These are phyloP conservation scores for Pseudopyricularia javanii DNA, from an alignment of 2,329 filamentous ascomycete species.

Conservation along the genomic window DNA sequence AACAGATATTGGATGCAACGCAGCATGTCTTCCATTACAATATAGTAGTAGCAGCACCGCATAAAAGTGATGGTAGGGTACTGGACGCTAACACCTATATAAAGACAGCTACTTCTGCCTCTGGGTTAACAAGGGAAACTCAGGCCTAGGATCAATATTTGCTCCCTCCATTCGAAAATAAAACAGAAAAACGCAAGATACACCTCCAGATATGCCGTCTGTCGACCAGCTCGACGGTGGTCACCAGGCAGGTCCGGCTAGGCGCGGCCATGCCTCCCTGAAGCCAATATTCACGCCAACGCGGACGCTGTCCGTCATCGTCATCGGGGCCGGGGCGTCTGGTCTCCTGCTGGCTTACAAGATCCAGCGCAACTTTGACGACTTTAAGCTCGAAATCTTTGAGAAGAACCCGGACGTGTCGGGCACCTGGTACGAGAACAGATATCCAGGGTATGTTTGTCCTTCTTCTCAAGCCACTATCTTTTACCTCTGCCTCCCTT, in stretches of 20 bases:
- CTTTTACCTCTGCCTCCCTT: too few species aligned
- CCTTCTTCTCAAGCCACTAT: background rate
- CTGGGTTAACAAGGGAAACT: too few species aligned
- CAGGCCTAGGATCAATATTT: too few species aligned
- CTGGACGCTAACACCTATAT: too few species aligned
- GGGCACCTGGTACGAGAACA: constrained; percentile 41
- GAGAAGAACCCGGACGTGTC: constrained; percentile 34
- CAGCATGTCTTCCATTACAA: too few species aligned
- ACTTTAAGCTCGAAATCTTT: constrained; percentile 23
- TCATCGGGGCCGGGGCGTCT: constrained; percentile 32
- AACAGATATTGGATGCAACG: too few species aligned
- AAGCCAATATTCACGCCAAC: background rate
- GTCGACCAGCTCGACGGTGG: background rate
- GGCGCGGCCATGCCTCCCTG: background rate
- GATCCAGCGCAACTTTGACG: constrained; percentile 24
- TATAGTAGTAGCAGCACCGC: too few species aligned
- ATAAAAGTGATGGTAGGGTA: too few species aligned
- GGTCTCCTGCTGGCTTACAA: constrained; percentile 35
- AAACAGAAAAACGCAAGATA: background rate
- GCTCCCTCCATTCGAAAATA: too few species aligned
- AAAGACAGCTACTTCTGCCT: too few species aligned
- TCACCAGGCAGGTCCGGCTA: background rate
- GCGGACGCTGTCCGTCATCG: background rate
- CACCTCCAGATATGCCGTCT: background rate
- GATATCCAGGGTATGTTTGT: constrained; percentile 24